Evolutionary conservation across 108 stramenopile species (phyloP), one percentile per base, ranked within the genome.

Genomic region (Cylindrotheca fusiformis): DNA sequence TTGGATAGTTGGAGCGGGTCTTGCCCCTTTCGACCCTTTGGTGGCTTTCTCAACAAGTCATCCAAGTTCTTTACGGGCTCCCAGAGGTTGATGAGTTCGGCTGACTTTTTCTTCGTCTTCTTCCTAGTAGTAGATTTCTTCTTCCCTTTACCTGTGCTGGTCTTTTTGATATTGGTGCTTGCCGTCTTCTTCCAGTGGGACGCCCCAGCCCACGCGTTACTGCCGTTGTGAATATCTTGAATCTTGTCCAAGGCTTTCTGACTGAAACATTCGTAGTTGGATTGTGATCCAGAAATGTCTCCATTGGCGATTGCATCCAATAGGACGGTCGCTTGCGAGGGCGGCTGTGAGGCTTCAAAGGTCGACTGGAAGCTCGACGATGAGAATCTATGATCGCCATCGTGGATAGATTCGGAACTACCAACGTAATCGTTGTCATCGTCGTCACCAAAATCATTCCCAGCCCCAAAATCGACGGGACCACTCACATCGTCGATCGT

Each of bases 171-270:
- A 18, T 65, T 44, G 18, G 48, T 57, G 0, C 30, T 59, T 17
- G 68, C 63, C 32, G 58, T 63, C 55, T 80, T 85, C 72, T 93
- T 95, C 94, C 94, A 95, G 74, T 95, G 91, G 24, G 78, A 67
- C n/a, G 89, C 80, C 58, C 94, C 94, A 31, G 91, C 94, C 94
- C 94, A 95, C 12, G 68, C 55, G 62, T 95, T 95, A 12, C 83
- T 77, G 19, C 73, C 49, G n/a, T n/a, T n/a, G n/a, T n/a, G n/a
- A n/a, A n/a, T n/a, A n/a, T n/a, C n/a, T 2, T 79, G 78, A n/a
- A 76, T 61, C 74, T 72, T 82, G 44, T 77, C 80, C 33, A 91
- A 59, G 29, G 84, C 81, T 51, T 81, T 67, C 17, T 61, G 52
- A 57, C 80, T 82, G 62, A 91, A 87, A 53, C 66, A 91, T 29